Evolutionary conservation across 2,329 filamentous ascomycete genomes (phyloP).

Genomic region (Ophiostoma piceae): DNA sequence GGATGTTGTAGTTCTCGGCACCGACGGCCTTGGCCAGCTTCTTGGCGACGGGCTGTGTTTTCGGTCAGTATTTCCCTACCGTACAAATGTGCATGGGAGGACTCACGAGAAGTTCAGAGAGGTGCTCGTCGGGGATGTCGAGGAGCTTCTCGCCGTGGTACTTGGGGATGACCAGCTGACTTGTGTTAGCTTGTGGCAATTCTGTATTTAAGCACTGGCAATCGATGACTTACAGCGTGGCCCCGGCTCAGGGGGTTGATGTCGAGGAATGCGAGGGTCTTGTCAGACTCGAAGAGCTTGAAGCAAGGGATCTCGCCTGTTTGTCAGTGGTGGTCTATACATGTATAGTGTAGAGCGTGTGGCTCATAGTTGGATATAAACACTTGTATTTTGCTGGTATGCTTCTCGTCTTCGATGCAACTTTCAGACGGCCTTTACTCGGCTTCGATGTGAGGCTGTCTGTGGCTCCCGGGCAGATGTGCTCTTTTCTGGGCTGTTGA

Average conservation of each 20-base stretch:
- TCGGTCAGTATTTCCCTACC: background rate
- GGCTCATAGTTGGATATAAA: background rate
- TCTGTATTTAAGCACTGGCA: background rate
- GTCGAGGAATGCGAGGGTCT: conserved; percentile 91
- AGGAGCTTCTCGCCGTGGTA: conserved; percentile 84
- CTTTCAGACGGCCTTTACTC: background rate
- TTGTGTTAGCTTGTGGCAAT: background rate
- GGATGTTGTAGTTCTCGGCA: conserved; percentile 78
- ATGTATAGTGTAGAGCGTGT: background rate
- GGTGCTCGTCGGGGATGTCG: conserved; percentile 86
- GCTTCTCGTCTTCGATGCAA: background rate
- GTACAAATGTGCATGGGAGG: background rate
- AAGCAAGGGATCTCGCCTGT: conserved; percentile 90
- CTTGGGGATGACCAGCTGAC: conserved; percentile 94
- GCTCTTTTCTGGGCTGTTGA: background rate
- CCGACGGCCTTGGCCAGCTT: conserved; percentile 74
- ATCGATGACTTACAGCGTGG: conserved; percentile 63
- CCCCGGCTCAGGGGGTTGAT: conserved; percentile 85
- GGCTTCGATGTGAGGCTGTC: background rate
- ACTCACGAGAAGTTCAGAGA: conserved; percentile 72
- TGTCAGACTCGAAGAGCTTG: conserved; percentile 93
- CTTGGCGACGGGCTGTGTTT: conserved; percentile 67
- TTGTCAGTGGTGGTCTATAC: background rate
- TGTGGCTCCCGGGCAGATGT: background rate
- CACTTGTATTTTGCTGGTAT: background rate